Evolutionary conservation across 352 stramenopile genomes (phyloP).

Genomic region (Sclerospora graminicola): DNA sequence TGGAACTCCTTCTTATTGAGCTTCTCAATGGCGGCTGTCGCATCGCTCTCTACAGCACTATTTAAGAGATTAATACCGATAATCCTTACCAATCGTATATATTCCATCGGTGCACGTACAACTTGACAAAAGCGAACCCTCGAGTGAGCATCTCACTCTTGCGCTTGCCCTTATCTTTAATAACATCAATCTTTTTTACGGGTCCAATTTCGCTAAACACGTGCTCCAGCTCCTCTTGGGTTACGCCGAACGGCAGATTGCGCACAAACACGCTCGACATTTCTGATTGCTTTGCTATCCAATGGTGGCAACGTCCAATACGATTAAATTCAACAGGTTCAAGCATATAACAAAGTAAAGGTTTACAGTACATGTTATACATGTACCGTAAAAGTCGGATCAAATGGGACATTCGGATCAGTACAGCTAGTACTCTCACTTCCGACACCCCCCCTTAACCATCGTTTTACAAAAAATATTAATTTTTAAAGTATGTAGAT

Average conservation of each 20-base stretch:
- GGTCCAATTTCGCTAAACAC: slow-evolving; percentile 74
- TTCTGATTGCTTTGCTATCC: slow-evolving; percentile 3
- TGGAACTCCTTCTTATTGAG: slow-evolving; percentile 68
- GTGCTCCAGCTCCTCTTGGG: slow-evolving; percentile 76
- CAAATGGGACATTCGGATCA: too few relatives aligned
- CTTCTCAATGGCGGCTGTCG: slow-evolving; percentile 56
- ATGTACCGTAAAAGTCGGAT: too few relatives aligned
- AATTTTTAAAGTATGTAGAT: too few relatives aligned
- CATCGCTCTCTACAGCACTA: slow-evolving; percentile 67
- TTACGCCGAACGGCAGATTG: slow-evolving; percentile 80
- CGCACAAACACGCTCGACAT: slow-evolving; percentile 75
- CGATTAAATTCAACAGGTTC: slow-evolving; percentile 3
- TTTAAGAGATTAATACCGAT: too few relatives aligned
- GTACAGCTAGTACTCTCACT: too few relatives aligned
- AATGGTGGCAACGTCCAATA: not conserved
- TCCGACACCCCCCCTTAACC: too few relatives aligned
- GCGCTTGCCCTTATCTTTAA: slow-evolving; percentile 82
- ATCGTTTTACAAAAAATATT: too few relatives aligned
- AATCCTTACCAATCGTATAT: not conserved
- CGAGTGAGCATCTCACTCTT: slow-evolving; percentile 75
- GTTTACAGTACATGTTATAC: too few relatives aligned
- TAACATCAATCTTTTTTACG: slow-evolving; percentile 81
- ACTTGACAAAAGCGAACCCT: slow-evolving; percentile 81
- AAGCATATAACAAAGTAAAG: too few relatives aligned
- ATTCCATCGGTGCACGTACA: slow-evolving; percentile 34